Evolutionary conservation across 148 eudicot genomes (phyloP), one percentile per base, ranked within the genome.

Genomic region (Rhododendron molle): DNA sequence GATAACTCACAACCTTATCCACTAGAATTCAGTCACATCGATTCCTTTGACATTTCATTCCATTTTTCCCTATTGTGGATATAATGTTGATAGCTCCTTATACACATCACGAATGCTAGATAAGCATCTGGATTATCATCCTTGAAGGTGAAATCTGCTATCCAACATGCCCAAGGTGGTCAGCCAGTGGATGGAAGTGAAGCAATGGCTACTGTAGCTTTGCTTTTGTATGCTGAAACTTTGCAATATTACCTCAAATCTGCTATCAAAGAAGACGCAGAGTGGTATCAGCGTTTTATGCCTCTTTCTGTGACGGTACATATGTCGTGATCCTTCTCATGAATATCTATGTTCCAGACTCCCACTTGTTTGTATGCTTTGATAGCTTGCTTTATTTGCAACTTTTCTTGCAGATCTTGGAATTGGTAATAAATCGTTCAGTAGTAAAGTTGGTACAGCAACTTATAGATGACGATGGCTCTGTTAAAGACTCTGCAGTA

Each of bases 401-500:
- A 72, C 46, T 83, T 72, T 58, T 34, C 71, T 90, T 85, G 86
- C 92, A 96, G 99, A 96, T 96, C 84, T 84, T 91, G 92, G 92
- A 91, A 69, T 87, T 96, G 87, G 91, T 91, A 73, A 86, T 90
- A 44, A 93, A 81, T 83, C 89, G 90, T 81, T 87, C 96, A 54
- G 89, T 97, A 78, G 87, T 90, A 11, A 95, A 89, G 92, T 89
- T 94, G 81, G 88, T 97, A 83, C 86, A 88, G 77, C 94, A 93
- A 86, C 91, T 97, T 74, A 80, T 97, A 58, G 92, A 93, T 88
- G 98, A 95, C 87, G 99, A 97, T 92, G 99, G 99, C 78, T 89
- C 89, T 30, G 92, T 97, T 71, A 95, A 92, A 90, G 98, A 97
- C 87, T 93, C 99, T 81, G 98, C 98, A 81, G 99, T 97, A 83